Base-by-base conservation (phyloP, 768 basidiomycete genomes). In the Sporobolomyces roseus region DNA sequence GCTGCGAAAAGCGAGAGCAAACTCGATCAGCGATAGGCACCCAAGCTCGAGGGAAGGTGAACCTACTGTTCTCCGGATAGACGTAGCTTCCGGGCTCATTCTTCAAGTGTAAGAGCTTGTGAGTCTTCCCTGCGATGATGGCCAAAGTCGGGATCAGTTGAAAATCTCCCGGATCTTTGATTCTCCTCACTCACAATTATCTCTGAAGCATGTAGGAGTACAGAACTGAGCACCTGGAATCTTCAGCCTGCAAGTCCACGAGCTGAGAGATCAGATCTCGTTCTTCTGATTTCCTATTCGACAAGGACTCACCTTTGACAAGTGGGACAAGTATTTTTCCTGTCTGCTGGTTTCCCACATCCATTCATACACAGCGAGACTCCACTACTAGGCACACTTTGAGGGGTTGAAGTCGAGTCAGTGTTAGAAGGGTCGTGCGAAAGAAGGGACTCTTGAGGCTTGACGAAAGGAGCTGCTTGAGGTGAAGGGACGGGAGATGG, bases 221-320 rank as follows among this genome's bases (percentile, higher is more conserved):
- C 71, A 72, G 60, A 72, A 72, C 41, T 62, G 59, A 19, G 46
- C 35, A 4, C 63, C 70, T 1, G 49, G 16, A 46, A 65, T 51
- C n/a, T 52, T 54, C 21, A 65, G 25, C 5, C 68, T 69, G 52
- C 49, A 19, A 29, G 10, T 25, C 35, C 10, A 21, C 12, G 45
- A 21, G 38, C 17, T 9, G 17, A 17, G 38, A 41, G 9, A 41
- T 41, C 38, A 41, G 38, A 9, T 41, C 17, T 17, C 17, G 38
- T 41, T 17, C 38, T 9, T 9, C 38, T 41, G 10, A 17, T 9
- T 50, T 27, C 9, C 49, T 17, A 27, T 29, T 7, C 19, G 23
- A 19, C 16, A 2, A 5, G 30, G 29, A 41, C 66, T 58, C 48
- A 68, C 66, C 21, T 62, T 29, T 59, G 33, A 52, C 67, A 68